phyloP scores from a whole-genome alignment of 176 grass and related monocot genomes.

The Elymus sibiricus region DNA sequence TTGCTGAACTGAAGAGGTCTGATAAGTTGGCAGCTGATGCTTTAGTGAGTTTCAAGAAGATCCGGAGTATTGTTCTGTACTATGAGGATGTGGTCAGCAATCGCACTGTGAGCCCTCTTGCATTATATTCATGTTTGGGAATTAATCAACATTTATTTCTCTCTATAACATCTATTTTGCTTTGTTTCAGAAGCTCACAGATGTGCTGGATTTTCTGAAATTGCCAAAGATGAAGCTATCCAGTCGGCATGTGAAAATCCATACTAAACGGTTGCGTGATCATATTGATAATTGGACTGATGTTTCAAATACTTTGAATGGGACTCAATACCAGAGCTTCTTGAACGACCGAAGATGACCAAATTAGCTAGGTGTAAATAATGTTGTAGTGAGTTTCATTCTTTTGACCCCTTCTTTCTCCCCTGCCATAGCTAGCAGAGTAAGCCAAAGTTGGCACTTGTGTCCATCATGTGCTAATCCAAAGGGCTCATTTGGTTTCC shows the following conservation, averaged over 20 bases:
- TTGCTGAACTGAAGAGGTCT: slow-evolving; percentile 47
- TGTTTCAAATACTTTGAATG: slow-evolving; percentile 65
- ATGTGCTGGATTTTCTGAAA: slow-evolving; percentile 83
- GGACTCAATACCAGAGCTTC: slow-evolving; percentile 59
- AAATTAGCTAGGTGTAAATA: slow-evolving; percentile 41
- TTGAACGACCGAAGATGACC: slow-evolving; percentile 49
- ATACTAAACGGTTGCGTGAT: slow-evolving; percentile 57
- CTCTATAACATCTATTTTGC: not conserved
- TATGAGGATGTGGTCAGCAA: slow-evolving; percentile 86
- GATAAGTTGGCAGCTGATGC: slow-evolving; percentile 59
- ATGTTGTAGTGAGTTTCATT: slow-evolving; percentile 31
- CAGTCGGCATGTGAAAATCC: slow-evolving; percentile 90
- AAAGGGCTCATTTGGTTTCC: slow-evolving; percentile 5
- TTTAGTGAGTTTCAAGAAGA: slow-evolving; percentile 64
- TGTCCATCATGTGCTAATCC: slow-evolving; percentile 12
- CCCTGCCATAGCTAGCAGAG: slow-evolving; percentile 13
- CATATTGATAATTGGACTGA: slow-evolving; percentile 86
- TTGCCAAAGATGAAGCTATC: slow-evolving; percentile 58
- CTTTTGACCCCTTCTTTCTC: not conserved
- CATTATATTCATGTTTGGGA: not conserved
- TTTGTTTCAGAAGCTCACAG: slow-evolving; percentile 62
- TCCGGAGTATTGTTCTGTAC: slow-evolving; percentile 72
- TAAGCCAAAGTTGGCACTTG: slow-evolving; percentile 23
- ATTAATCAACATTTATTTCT: not conserved
- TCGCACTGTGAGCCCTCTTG: slow-evolving; percentile 49